These are phyloP conservation scores for Boletales sp. DNA, from an alignment of 768 basidiomycete genomes.

Conservation along the genomic window DNA sequence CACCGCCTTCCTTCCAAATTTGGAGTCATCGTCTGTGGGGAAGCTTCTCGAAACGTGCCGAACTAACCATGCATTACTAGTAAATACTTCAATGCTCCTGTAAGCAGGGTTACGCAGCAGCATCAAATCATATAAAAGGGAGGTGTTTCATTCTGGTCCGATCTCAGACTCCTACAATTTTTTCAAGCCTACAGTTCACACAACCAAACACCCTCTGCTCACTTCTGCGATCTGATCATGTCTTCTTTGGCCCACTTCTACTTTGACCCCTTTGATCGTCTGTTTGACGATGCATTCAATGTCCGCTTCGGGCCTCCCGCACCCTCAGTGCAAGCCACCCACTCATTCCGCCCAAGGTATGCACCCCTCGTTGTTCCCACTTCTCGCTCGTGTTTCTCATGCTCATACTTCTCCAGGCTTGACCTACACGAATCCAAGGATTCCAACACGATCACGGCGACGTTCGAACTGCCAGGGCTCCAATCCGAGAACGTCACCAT, in stretches of 20 bases:
- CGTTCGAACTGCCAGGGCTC: conserved; percentile 52
- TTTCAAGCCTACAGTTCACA: neutral
- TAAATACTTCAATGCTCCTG: neutral
- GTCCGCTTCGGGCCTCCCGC: neutral
- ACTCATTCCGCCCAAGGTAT: conserved; percentile 1
- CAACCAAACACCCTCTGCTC: neutral
- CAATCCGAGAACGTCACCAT: conserved; percentile 47
- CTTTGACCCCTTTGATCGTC: neutral
- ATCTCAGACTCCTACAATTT: no score
- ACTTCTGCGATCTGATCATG: neutral
- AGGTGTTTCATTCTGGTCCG: no score
- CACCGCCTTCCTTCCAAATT: neutral
- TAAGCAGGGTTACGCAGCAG: no score
- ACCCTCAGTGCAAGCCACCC: neutral
- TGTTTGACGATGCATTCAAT: neutral
- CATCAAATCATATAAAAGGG: no score
- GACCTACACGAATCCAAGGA: conserved; percentile 43
- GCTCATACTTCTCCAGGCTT: conserved; percentile 26
- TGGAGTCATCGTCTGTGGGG: neutral
- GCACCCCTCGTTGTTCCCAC: no score
- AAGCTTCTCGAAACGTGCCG: neutral
- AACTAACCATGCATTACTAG: neutral
- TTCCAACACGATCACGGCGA: conserved; percentile 43
- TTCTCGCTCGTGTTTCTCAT: no score
- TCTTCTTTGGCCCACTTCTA: neutral